Conservation (phyloP, 1,284 basidiomycete genomes). For the Puccinia hordei region DNA sequence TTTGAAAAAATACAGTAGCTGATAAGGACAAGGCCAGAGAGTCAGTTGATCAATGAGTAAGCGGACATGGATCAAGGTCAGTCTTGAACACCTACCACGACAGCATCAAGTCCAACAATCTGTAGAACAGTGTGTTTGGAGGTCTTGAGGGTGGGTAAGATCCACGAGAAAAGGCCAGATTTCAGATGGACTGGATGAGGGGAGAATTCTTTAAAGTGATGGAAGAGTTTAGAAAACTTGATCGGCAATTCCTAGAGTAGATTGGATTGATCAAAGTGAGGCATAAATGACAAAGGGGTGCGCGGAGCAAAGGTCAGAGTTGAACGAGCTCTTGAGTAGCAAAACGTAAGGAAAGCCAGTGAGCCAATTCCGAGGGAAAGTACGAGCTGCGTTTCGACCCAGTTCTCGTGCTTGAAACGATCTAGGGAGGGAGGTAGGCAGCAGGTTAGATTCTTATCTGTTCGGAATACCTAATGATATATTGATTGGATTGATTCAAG, state of each 20-base stretch:
- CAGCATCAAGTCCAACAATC: conserved; percentile 57
- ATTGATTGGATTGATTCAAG: too few species aligned
- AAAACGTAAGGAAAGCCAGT: too few species aligned
- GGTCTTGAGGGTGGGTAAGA: conserved; percentile 42
- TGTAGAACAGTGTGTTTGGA: conserved; percentile 33
- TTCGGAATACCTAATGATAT: too few species aligned
- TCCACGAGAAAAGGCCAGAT: conserved; percentile 41
- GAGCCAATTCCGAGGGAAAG: too few species aligned
- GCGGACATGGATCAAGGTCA: conserved; percentile 57
- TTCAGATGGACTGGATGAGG: conserved; percentile 37
- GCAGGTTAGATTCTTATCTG: too few species aligned
- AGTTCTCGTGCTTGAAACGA: too few species aligned
- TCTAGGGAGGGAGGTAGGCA: too few species aligned
- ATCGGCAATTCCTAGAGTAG: not conserved
- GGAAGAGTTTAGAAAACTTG: not conserved
- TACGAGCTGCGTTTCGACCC: too few species aligned
- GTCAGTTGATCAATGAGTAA: conserved; percentile 53
- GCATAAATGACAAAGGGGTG: too few species aligned
- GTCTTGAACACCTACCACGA: conserved; percentile 56
- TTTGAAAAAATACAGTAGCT: conserved; percentile 50
- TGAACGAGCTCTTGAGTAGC: too few species aligned
- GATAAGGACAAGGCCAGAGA: conserved; percentile 53
- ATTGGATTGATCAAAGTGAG: too few species aligned
- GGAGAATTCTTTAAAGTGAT: not conserved
- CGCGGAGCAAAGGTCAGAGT: too few species aligned